phyloP scores from a whole-genome alignment of 1,284 basidiomycete genomes.

The Melampsora americana region DNA sequence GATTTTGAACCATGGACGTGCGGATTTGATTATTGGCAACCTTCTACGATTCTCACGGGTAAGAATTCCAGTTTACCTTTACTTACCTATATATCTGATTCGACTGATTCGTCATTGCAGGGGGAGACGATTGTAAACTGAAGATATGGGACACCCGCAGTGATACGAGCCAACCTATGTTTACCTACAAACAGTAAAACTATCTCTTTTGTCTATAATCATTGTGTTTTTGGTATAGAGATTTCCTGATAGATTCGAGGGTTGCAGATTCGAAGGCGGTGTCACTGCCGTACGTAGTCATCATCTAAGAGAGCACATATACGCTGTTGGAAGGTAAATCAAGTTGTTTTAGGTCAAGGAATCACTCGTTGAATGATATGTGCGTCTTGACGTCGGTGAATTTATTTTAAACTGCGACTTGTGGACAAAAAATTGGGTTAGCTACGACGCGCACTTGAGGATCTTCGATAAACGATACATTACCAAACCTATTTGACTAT shows the following conservation, averaged over 20 bases:
- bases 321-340: slow-evolving; percentile 83
- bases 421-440: slow-evolving; percentile 52
- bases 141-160: slow-evolving; percentile 88
- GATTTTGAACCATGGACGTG: slow-evolving; percentile 93
- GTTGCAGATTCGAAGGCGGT: slow-evolving; percentile 77
- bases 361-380: background rate
- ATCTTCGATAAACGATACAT: slow-evolving; percentile 79
- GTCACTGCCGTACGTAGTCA: slow-evolving; percentile 86
- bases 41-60: slow-evolving; percentile 79
- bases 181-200: slow-evolving; percentile 69
- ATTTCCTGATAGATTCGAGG: slow-evolving; percentile 15
- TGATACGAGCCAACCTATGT: slow-evolving; percentile 63
- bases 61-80: no score
- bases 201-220: background rate
- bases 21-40: slow-evolving; percentile 81
- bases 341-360: background rate
- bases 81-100: no score
- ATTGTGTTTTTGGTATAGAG: slow-evolving; percentile 24
- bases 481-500: slow-evolving; percentile 60
- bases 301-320: slow-evolving; percentile 70
- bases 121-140: slow-evolving; percentile 86
- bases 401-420: slow-evolving; percentile 11
- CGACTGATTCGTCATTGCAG: slow-evolving; percentile 56
- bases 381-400: background rate
- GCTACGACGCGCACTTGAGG: slow-evolving; percentile 79